Base-by-base conservation (phyloP, 139 green algal species). In the Coccomyxa sp. region DNA sequence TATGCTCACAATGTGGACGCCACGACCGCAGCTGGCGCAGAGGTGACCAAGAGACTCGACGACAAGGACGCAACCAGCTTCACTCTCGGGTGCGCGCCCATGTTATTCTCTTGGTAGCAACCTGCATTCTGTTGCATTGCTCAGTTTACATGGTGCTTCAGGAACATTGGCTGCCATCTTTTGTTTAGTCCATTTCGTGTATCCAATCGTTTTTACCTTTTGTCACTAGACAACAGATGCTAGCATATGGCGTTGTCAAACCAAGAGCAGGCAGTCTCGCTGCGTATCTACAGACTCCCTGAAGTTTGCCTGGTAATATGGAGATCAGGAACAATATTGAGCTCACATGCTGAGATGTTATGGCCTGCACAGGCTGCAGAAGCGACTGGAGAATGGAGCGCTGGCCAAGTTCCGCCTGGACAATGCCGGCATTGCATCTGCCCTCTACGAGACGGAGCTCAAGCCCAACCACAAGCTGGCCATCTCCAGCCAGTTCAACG, bases 361-460 rank as follows among this genome's bases (percentile, higher is more conserved):
- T 51, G 38, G 63, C 63, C 21, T 21, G 63, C 21, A 25, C 63
- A 71, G 63, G 21, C 18, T 71, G 63, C 63, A 71, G 25, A 82
- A 83, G 80, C 60, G 71, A 25, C 76, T 90, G 74, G 58, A 82
- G 0, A 81, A 66, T 79, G 88, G 90, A 58, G 77, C 85, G 1
- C 15, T 93, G 76, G 75, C 81, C 71, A 92, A 93, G 85, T 67
- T 82, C 32, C 88, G 86, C 76, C 78, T 91, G n/a, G 82, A 92
- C 81, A 90, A 85, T 66, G 45, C n/a, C 16, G 84, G 84, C 32
- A 30, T 77, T 4, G 63, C 80, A 25, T 58, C 76, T 0, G 13
- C 76, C 58, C 82, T 85, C 63, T 87, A 87, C 76, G 83, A 86
- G n/a, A 38, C 67, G 17, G 74, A 82, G 51, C 59, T 87, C 14